Conservation (phyloP, 2,329 filamentous ascomycete species). For the Colletotrichum sublineola region DNA sequence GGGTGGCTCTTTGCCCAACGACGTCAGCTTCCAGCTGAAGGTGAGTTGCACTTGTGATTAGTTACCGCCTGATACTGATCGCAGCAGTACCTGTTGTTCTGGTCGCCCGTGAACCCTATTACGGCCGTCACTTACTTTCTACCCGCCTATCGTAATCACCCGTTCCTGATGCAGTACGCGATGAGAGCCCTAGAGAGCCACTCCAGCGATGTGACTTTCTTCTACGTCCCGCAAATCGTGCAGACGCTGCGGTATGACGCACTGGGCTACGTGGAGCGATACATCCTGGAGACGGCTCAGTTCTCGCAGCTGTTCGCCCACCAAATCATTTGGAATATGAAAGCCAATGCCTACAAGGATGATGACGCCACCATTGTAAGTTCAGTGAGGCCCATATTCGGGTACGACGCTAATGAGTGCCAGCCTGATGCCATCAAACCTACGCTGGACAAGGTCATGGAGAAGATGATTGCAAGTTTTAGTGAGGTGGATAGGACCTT, state of each 20-base stretch:
- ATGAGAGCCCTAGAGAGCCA: slow-evolving; percentile 96
- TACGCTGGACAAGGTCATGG: slow-evolving; percentile 90
- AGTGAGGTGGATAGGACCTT: slow-evolving; percentile 83
- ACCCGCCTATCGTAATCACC: slow-evolving; percentile 90
- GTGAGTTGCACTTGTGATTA: slow-evolving; percentile 55
- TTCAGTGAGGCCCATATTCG: slow-evolving; percentile 40
- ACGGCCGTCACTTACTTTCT: slow-evolving; percentile 94
- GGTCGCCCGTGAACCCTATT: slow-evolving; percentile 92
- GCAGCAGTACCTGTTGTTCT: slow-evolving; percentile 86
- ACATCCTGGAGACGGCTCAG: slow-evolving; percentile 96
- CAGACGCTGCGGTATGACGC: slow-evolving; percentile 94
- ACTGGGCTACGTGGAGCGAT: slow-evolving; percentile 94
- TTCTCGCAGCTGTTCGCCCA: slow-evolving; percentile 99
- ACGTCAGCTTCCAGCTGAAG: slow-evolving; percentile 88
- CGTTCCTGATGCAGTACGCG: slow-evolving; percentile 95
- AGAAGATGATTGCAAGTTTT: slow-evolving; percentile 85
- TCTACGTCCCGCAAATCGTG: slow-evolving; percentile 98
- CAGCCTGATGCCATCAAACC: slow-evolving; percentile 93
- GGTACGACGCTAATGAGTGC: slow-evolving; percentile 42
- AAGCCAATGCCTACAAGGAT: slow-evolving; percentile 98
- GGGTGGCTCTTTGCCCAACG: slow-evolving; percentile 79
- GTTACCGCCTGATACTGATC: slow-evolving; percentile 47
- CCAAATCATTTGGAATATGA: slow-evolving; percentile 99
- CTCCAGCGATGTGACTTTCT: slow-evolving; percentile 97
- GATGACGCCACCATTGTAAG: slow-evolving; percentile 88